A percentile compares a stretch with the other conserved stretches of the same genome.
These are phyloP conservation scores for Aspergillus flavus DNA, from an alignment of 2,329 filamentous ascomycete species.

Conservation along the genomic window DNA sequence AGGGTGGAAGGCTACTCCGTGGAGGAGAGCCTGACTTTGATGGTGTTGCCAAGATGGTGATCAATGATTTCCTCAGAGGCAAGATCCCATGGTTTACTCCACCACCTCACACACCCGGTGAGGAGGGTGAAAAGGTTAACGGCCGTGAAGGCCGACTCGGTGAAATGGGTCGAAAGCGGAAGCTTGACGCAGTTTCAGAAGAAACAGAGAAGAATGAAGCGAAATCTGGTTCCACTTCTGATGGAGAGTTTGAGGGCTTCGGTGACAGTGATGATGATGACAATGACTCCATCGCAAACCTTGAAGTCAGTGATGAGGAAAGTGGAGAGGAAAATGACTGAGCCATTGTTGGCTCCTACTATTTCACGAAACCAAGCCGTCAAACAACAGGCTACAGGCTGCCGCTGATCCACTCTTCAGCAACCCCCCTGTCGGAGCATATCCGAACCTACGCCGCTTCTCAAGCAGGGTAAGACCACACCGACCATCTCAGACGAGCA, in stretches of 20 bases:
- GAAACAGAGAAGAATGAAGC: constrained; percentile 35
- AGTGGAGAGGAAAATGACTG: constrained; percentile 48
- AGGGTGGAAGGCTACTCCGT: constrained; percentile 81
- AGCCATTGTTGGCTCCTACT: constrained; percentile 10
- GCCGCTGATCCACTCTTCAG: not conserved
- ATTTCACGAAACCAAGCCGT: not conserved
- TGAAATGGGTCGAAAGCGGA: constrained; percentile 80
- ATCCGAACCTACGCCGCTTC: constrained; percentile 1
- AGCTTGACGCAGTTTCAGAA: constrained; percentile 59
- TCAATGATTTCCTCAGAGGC: constrained; percentile 93
- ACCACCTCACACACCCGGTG: constrained; percentile 62
- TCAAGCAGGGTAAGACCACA: constrained; percentile 7
- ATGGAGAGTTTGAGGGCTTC: constrained; percentile 39
- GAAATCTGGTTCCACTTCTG: constrained; percentile 39
- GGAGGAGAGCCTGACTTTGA: constrained; percentile 95
- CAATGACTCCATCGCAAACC: constrained; percentile 46
- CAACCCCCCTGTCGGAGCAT: not conserved
- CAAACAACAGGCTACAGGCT: not conserved
- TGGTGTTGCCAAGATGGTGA: constrained; percentile 92
- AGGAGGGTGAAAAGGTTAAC: constrained; percentile 57
- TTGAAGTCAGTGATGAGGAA: constrained; percentile 46
- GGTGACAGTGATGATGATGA: constrained; percentile 43
- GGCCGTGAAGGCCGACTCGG: constrained; percentile 78
- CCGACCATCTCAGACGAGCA: not conserved
- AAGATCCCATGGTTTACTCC: constrained; percentile 97